Base-by-base conservation (phyloP, 2,329 filamentous ascomycete species). In the Trichoderma koningii region DNA sequence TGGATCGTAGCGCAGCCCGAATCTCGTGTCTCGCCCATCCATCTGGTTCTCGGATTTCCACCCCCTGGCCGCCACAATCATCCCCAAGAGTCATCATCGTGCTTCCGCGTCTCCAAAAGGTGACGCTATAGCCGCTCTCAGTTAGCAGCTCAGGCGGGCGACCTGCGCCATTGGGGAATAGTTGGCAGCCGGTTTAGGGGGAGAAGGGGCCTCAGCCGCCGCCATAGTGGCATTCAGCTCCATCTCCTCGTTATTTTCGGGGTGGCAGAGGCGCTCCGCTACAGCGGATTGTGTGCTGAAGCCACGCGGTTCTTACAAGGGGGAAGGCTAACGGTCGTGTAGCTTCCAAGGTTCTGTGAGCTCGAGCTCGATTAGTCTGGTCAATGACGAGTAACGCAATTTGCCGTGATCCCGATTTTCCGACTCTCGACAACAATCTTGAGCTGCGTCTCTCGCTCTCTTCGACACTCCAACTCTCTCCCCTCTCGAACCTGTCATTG, bases 121-220 rank as follows among this genome's bases (percentile, higher is more conserved):
- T 21, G 59, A 34, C 59, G 59, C 59, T 62, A 62, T 52, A 34
- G 38, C 59, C 59, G 15, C 38, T 62, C 59, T 53, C 47, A 52
- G 59, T 62, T 62, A 62, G 59, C 38, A 62, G 59, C 48, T 42
- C 47, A 21, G 23, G 38, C 57, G 47, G 47, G 38, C 38, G 59
- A 62, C 59, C 48, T 62, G 59, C 59, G 59, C 59, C 59, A 62
- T 62, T 62, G 48, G 48, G 59, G 23, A 17, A 45, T 62, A 62
- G 59, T 30, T 30, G 48, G 59, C 48, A 53, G 59, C 59, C 48
- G 45, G n/a, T 7, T 45, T 23, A 42, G 34, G 34, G 34, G 38
- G 53, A 30, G 41, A 26, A 42, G 30, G 47, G 48, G 48, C 59
- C 47, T 62, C 59, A 62, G 59, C 59, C 59, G 59, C 48, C 59